Conservation (phyloP, 2,329 filamentous ascomycete genomes). For the Talaromyces atroroseus region DNA sequence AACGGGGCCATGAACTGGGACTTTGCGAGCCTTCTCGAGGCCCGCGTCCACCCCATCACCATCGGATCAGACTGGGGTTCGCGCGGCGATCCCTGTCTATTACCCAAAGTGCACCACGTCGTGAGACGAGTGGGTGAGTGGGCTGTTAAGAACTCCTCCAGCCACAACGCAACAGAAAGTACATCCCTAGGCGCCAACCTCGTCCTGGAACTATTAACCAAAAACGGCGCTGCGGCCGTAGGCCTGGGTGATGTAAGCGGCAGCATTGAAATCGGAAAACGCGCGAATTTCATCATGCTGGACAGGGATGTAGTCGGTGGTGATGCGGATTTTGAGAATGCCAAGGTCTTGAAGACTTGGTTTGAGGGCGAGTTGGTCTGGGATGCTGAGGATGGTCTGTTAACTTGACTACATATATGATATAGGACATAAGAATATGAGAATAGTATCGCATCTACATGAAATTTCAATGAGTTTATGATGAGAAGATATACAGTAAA, state of each 20-base stretch:
- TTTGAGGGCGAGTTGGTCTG: slow-evolving; percentile 6
- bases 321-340: slow-evolving; percentile 6
- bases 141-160: background rate
- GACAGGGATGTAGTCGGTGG: background rate
- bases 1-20: background rate
- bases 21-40: no score
- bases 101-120: slow-evolving; percentile 4
- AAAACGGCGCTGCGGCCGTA: slow-evolving; percentile 5
- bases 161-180: no score
- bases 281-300: slow-evolving; percentile 9
- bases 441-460: no score
- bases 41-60: background rate
- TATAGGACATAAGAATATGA: no score
- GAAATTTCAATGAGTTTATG: no score
- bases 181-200: background rate
- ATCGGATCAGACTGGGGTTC: slow-evolving; percentile 11
- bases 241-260: background rate
- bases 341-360: slow-evolving; percentile 6
- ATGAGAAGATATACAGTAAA: background rate
- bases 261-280: slow-evolving; percentile 4
- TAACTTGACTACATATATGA: no score
- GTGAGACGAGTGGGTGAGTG: background rate
- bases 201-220: slow-evolving; percentile 7
- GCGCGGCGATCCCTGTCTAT: background rate
- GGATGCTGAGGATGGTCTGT: slow-evolving; percentile 1